A percentile compares a stretch with the other conserved stretches of the same genome.
Conservation (phyloP, 257 asterid genomes). For the Gentiana macrophylla region DNA sequence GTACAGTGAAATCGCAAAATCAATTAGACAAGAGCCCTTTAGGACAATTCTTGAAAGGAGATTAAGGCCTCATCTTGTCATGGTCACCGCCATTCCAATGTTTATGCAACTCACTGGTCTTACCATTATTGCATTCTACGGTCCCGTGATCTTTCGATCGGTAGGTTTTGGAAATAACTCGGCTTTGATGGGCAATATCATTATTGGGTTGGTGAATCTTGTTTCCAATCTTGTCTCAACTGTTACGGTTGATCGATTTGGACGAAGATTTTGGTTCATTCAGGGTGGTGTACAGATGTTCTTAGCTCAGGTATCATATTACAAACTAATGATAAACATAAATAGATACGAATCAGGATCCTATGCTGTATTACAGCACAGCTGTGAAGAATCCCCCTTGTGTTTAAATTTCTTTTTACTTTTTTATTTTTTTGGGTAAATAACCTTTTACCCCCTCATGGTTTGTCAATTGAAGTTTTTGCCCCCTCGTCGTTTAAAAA, state of each 20-base stretch:
- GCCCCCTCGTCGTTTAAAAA: too few species aligned
- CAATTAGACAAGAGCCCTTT: slow-evolving; percentile 1
- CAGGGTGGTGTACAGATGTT: slow-evolving; percentile 13
- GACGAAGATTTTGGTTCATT: slow-evolving; percentile 10
- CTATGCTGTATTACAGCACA: too few species aligned
- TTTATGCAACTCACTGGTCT: slow-evolving; percentile 12
- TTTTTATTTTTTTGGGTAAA: too few species aligned
- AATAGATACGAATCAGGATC: too few species aligned
- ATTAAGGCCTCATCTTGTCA: slow-evolving; percentile 14
- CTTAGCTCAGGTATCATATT: too few species aligned
- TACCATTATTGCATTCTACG: slow-evolving; percentile 13
- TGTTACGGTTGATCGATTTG: slow-evolving; percentile 6
- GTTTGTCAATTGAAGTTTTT: too few species aligned
- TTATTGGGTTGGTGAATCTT: slow-evolving; percentile 9
- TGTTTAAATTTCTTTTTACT: too few species aligned
- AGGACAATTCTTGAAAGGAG: slow-evolving; percentile 1
- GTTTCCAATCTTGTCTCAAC: slow-evolving; percentile 9
- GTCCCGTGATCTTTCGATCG: slow-evolving; percentile 2
- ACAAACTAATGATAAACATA: too few species aligned
- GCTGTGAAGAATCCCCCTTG: too few species aligned
- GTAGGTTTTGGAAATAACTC: slow-evolving; percentile 7
- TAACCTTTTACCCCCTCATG: too few species aligned
- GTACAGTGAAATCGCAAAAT: slow-evolving; percentile 4
- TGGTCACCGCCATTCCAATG: slow-evolving; percentile 11
- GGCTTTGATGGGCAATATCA: slow-evolving; percentile 9